These are phyloP conservation scores for Hygrophoropsis aurantiaca DNA, from an alignment of 768 basidiomycete genomes.

Conservation along the genomic window DNA sequence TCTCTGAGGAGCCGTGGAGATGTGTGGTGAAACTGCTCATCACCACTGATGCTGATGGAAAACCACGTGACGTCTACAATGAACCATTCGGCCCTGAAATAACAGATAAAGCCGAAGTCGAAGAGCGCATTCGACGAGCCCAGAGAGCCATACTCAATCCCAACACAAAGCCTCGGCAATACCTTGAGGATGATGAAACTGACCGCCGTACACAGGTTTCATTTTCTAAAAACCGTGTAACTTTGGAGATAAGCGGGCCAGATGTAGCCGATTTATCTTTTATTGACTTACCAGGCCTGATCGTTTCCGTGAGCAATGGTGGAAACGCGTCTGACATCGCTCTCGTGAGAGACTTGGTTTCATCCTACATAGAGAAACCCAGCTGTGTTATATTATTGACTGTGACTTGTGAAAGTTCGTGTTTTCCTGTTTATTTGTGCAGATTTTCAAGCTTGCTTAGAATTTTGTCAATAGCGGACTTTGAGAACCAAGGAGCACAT, in stretches of 20 bases:
- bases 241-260: slow-evolving; percentile 56
- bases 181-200: slow-evolving; percentile 10
- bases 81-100: slow-evolving; percentile 50
- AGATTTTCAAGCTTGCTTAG: slow-evolving; percentile 22
- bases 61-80: slow-evolving; percentile 37
- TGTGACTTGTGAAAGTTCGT: slow-evolving; percentile 44
- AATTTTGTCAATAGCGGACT: slow-evolving; percentile 62
- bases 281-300: slow-evolving; percentile 64
- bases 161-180: slow-evolving; percentile 14
- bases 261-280: slow-evolving; percentile 66
- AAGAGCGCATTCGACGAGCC: slow-evolving; percentile 65
- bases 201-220: slow-evolving; percentile 18
- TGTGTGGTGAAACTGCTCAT: slow-evolving; percentile 51
- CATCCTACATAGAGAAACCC: slow-evolving; percentile 58
- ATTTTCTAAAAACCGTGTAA: slow-evolving; percentile 60
- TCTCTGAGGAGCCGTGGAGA: slow-evolving; percentile 42
- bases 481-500: slow-evolving; percentile 77
- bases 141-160: slow-evolving; percentile 70
- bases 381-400: slow-evolving; percentile 73
- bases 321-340: slow-evolving; percentile 58
- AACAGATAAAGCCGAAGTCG: slow-evolving; percentile 50
- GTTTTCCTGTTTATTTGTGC: neutral
- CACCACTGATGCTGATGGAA: slow-evolving; percentile 37
- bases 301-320: slow-evolving; percentile 50
- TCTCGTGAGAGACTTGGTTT: slow-evolving; percentile 58